phyloP scores from a whole-genome alignment of 1,139 yeast genomes.

The Geotrichum bryndzae region DNA sequence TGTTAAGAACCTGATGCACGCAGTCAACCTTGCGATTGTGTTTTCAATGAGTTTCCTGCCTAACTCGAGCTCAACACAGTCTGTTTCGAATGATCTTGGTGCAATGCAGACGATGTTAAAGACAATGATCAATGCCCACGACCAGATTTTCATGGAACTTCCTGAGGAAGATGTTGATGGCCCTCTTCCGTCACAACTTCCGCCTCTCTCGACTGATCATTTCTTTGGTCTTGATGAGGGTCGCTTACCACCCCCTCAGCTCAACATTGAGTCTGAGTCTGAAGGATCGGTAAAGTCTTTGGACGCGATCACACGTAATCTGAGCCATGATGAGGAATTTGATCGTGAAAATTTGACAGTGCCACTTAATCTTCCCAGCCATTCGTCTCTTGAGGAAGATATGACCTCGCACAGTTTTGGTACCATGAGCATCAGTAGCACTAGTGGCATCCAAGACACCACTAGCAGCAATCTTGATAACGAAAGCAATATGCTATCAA shows the following conservation, averaged over 20 bases:
- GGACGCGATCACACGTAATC: slow-evolving; percentile 5
- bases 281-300: slow-evolving; percentile 4
- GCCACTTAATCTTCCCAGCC: slow-evolving; percentile 6
- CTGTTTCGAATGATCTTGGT: slow-evolving; percentile 31
- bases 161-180: slow-evolving; percentile 17
- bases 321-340: neutral
- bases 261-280: slow-evolving; percentile 11
- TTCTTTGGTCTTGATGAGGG: slow-evolving; percentile 1
- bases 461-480: neutral
- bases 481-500: neutral
- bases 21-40: slow-evolving; percentile 76
- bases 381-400: slow-evolving; percentile 1
- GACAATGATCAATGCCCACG: slow-evolving; percentile 32
- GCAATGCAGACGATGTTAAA: slow-evolving; percentile 39
- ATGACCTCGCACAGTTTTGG: slow-evolving; percentile 7
- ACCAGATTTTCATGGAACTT: slow-evolving; percentile 27
- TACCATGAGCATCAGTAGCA: neutral
- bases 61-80: slow-evolving; percentile 23
- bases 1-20: slow-evolving; percentile 67
- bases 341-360: slow-evolving; percentile 11
- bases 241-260: slow-evolving; percentile 5
- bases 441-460: neutral
- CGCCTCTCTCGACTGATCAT: neutral
- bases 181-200: slow-evolving; percentile 14
- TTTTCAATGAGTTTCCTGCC: slow-evolving; percentile 54